Percentiles rank a stretch among this genome's conserved stretches.
These are phyloP conservation scores for Penicillium corylophilum DNA, from an alignment of 2,329 filamentous ascomycete genomes.

Conservation along the genomic window DNA sequence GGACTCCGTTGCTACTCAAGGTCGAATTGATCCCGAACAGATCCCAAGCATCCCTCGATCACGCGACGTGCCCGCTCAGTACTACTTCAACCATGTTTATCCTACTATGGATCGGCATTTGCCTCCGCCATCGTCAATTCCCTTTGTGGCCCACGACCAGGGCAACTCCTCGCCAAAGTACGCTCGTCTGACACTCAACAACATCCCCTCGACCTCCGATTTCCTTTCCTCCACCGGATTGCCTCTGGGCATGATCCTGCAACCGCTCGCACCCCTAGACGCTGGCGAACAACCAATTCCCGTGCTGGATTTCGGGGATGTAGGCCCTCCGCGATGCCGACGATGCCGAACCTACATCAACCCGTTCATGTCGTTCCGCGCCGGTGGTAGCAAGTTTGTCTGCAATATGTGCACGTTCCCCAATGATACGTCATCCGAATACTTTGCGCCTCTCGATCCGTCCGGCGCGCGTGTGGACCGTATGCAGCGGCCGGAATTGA, in stretches of 20 bases:
- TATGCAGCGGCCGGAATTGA: conserved; percentile 83
- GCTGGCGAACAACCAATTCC: conserved; percentile 84
- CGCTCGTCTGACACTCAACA: conserved; percentile 87
- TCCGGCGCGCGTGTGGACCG: conserved; percentile 85
- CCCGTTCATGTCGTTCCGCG: conserved; percentile 96
- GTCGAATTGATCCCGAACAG: conserved; percentile 82
- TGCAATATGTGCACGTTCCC: conserved; percentile 98
- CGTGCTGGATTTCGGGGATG: conserved; percentile 90
- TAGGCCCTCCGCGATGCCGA: conserved; percentile 84
- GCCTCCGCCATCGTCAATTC: conserved; percentile 81
- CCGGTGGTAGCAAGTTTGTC: conserved; percentile 92
- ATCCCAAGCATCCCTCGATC: conserved; percentile 87
- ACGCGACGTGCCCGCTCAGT: conserved; percentile 76
- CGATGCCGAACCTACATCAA: conserved; percentile 97
- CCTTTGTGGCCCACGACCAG: conserved; percentile 92
- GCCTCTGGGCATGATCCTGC: conserved; percentile 82
- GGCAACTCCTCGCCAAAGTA: conserved; percentile 96
- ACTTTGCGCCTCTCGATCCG: conserved; percentile 87
- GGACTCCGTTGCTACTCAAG: conserved; percentile 64
- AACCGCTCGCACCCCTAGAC: conserved; percentile 80
- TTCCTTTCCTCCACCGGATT: conserved; percentile 76
- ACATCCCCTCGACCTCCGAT: conserved; percentile 80
- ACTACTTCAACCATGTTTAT: conserved; percentile 85
- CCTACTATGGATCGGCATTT: conserved; percentile 94
- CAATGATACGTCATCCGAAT: conserved; percentile 88